Evolutionary conservation across 768 basidiomycete species (phyloP).

Genomic region (Suillus lakei): DNA sequence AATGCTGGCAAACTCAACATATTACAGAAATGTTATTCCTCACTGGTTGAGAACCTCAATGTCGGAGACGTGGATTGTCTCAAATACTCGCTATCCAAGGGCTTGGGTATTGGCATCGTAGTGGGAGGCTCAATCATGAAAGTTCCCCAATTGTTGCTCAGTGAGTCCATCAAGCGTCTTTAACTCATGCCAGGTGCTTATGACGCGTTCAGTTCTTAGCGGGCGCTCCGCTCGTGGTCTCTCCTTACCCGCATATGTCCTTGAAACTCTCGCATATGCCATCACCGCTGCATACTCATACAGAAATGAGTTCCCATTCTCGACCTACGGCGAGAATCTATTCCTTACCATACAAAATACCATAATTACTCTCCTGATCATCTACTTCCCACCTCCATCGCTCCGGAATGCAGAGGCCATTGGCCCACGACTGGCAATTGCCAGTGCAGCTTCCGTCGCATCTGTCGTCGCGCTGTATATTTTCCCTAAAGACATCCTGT

Average conservation of each 20-base stretch:
- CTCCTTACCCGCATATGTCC: conserved; percentile 82
- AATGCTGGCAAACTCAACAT: not conserved
- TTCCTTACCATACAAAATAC: conserved; percentile 92
- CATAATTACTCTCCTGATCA: conserved; percentile 86
- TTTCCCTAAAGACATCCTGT: conserved; percentile 54
- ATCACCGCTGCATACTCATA: conserved; percentile 89
- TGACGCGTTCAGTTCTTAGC: conserved; percentile 56
- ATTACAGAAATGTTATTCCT: conserved; percentile 84
- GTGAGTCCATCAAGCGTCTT: conserved; percentile 45
- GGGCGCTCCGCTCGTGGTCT: conserved; percentile 85
- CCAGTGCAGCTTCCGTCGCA: conserved; percentile 37
- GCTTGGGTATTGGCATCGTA: conserved; percentile 90
- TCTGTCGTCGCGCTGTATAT: conserved; percentile 47
- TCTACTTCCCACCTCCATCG: conserved; percentile 55
- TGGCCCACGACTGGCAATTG: conserved; percentile 36
- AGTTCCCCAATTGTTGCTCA: conserved; percentile 88
- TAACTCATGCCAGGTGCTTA: conserved; percentile 8
- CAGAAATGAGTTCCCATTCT: conserved; percentile 89
- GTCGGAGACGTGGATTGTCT: conserved; percentile 79
- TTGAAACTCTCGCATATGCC: conserved; percentile 90
- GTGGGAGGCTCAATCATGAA: conserved; percentile 95
- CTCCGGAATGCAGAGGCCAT: conserved; percentile 30
- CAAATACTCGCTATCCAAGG: conserved; percentile 92
- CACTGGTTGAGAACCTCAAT: conserved; percentile 86
- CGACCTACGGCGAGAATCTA: conserved; percentile 96